These are phyloP conservation scores for Halenospora varia DNA, from an alignment of 495 filamentous ascomycete species.

Conservation along the genomic window DNA sequence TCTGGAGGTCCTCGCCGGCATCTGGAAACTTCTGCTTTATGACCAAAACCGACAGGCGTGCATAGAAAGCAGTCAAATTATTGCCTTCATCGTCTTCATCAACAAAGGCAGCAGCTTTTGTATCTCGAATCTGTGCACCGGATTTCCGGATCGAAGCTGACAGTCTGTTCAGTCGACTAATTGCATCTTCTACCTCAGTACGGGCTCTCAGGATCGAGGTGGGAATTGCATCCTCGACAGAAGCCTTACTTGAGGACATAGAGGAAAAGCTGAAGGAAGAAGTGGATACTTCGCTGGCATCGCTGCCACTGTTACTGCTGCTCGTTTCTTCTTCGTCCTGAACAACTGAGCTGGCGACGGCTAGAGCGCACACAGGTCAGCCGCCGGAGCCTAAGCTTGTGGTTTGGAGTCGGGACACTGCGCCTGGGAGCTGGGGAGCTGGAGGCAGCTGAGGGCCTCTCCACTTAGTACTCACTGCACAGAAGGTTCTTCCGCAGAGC, in stretches of 20 bases:
- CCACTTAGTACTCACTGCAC: neutral
- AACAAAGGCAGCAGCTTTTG: constrained; percentile 10
- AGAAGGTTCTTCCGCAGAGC: neutral
- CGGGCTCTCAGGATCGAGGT: neutral
- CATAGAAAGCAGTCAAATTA: constrained; percentile 7
- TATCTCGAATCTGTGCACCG: constrained; percentile 3
- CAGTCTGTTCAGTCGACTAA: constrained; percentile 16
- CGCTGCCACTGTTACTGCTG: neutral
- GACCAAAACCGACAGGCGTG: neutral
- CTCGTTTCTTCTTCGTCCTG: too few species aligned
- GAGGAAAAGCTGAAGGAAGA: neutral
- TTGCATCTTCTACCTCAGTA: constrained; percentile 7
- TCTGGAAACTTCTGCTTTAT: constrained; percentile 8
- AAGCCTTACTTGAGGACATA: neutral
- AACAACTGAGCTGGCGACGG: too few species aligned
- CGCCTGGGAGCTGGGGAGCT: too few species aligned
- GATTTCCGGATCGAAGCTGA: constrained; percentile 13
- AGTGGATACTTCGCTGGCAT: neutral
- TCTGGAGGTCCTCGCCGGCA: constrained; percentile 5
- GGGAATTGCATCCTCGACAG: neutral
- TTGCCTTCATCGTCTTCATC: constrained; percentile 12
- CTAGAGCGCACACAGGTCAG: too few species aligned
- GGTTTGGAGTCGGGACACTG: too few species aligned
- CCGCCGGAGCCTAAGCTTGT: too few species aligned
- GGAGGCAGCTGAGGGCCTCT: too few species aligned